Evolutionary conservation across 371 early-diverging fungal species (phyloP), one percentile per base, ranked within the genome.

Genomic region (Mucor lusitanicus): DNA sequence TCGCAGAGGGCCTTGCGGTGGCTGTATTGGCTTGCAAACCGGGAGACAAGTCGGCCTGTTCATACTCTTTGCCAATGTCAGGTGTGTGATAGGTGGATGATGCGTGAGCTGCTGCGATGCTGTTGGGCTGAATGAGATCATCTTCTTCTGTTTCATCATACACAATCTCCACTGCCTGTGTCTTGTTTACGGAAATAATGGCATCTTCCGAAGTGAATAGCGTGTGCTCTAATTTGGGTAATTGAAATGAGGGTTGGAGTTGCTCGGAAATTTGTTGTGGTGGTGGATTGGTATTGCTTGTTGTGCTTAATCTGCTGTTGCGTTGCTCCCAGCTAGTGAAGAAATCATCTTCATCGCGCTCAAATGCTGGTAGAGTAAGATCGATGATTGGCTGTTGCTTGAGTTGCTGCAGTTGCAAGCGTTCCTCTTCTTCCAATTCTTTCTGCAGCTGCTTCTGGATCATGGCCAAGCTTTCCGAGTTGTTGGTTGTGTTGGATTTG

Each of bases 191-290:
- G 25, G 50, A 23, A 50, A 25, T 25, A 9, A 50, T 25, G 25
- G 25, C 12, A 8, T 50, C 33, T 19, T 61, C 50, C 50, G 61
- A 50, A 48, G 32, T 11, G 35, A 61, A 46, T 27, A 48, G 11
- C 0, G 48, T 6, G 19, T 61, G 48, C 21, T 48, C 23, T 12
- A 48, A 32, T 33, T 46, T 32, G 11, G 61, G 50, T 30, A 48
- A 23, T 50, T 61, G 61, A 46, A 33, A 48, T 42, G 28, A 40
- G 27, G 33, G 50, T 50, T 50, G 12, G 0, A 23, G 50, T 23
- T 61, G 46, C 9, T 61, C 61, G 61, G 61, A 35, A 61, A 61
- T 55, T 55, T 55, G 32, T 19, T 46, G n/a, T n/a, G n/a, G 32
- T 40, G 35, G 32, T 40, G 21, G 21, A 19, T 35, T 33, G 35